Conservation (phyloP, 2,329 filamentous ascomycete species). For the Fusarium sp. region DNA sequence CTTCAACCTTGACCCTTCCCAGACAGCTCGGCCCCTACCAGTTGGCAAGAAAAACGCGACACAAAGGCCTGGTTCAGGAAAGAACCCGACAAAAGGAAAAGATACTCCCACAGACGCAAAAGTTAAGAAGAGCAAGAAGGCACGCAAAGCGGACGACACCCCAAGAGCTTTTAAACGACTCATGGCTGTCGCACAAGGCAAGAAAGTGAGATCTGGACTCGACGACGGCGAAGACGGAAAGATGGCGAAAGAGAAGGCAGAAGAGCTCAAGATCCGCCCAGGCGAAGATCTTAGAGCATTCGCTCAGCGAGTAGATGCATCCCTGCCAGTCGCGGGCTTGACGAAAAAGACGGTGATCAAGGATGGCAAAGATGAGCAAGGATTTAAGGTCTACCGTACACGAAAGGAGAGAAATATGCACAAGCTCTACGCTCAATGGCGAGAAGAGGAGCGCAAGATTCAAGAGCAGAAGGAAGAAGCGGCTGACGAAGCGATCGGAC, state of each 20-base stretch:
- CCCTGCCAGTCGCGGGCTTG: conserved; percentile 80
- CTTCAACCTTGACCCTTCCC: conserved; percentile 63
- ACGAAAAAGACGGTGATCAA: conserved; percentile 69
- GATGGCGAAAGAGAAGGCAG: conserved; percentile 40
- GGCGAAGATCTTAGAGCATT: conserved; percentile 89
- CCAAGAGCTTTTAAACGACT: conserved; percentile 88
- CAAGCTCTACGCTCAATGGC: conserved; percentile 83
- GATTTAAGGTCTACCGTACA: conserved; percentile 77
- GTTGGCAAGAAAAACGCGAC: conserved; percentile 54
- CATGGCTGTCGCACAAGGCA: conserved; percentile 78
- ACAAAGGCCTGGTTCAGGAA: conserved; percentile 32
- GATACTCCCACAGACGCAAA: conserved; percentile 51
- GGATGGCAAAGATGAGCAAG: conserved; percentile 71
- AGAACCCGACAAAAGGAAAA: conserved; percentile 16
- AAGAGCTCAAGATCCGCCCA: conserved; percentile 77
- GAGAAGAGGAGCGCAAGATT: conserved; percentile 73
- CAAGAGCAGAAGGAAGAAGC: conserved; percentile 75
- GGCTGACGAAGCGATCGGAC: conserved; percentile 71
- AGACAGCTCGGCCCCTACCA: conserved; percentile 65
- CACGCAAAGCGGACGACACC: conserved; percentile 76
- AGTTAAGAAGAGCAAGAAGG: conserved; percentile 58
- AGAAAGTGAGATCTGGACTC: conserved; percentile 71
- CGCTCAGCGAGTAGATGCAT: conserved; percentile 82
- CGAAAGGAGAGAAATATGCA: conserved; percentile 88
- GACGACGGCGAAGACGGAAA: conserved; percentile 72